Evolutionary conservation across 192 early-diverging fungal species (phyloP), one percentile per base, ranked within the genome.

Genomic region (Piromyces finnis): DNA sequence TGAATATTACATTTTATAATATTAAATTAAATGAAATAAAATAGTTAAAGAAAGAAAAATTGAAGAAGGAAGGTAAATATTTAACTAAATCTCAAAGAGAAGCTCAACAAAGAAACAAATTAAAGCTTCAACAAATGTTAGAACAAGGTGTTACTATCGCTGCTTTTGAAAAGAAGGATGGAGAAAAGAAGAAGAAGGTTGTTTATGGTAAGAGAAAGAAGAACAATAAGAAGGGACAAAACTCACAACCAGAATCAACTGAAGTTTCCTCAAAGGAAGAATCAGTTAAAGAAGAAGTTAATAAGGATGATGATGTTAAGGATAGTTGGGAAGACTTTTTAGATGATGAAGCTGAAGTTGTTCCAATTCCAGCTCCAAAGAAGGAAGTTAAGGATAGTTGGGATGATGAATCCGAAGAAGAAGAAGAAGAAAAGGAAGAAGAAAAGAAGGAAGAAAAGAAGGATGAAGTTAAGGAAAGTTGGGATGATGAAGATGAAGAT

Each of bases 61-160:
- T 96, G 29, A 92, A 91, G 68, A 95, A 94, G 83, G 91, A 94
- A 77, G 97, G 98, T 77, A 96, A 97, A 84, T 91, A 97, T 79
- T 86, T 97, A 83, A 95, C 96, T 35, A 95, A 95, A 85, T 90
- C 93, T n/a, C 82, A 81, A 77, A 81, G 78, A 35, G 78, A 81
- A 81, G 41, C 36, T 28, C 68, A 78, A 79, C 41, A 81, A 79
- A 78, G 32, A 79, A 30, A 77, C 28, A 77, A 77, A 29, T 59
- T 81, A 18, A 77, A 79, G n/a, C 29, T 30, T 22, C 80, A 81
- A 79, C 80, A 81, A 35, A 37, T 81, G 36, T 79, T 81, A 68
- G 35, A 36, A 18, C 80, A 81, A 79, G 80, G 80, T 79, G 78
- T 35, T 18, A 35, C 32, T 7, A 68, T 81, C 9, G 29, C 35